A percentile compares a stretch with the other conserved stretches of the same genome.
phyloP scores from a whole-genome alignment of 805 yeast genomes.

The Metschnikowia amazonensis region DNA sequence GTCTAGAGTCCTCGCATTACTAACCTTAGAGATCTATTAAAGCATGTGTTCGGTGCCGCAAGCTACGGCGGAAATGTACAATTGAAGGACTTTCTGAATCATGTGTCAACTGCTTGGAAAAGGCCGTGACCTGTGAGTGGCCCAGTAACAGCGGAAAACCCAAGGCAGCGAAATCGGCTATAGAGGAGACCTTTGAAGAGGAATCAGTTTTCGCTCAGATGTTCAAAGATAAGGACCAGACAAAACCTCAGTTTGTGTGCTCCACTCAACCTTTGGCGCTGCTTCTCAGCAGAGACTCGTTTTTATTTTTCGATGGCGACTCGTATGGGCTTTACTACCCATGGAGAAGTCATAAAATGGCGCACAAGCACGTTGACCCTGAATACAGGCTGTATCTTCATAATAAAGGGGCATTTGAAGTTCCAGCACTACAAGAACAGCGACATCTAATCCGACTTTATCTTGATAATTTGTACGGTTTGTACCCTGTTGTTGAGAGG shows the following conservation, averaged over 20 bases:
- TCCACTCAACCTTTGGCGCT: slow-evolving; percentile 5
- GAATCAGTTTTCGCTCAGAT: slow-evolving; percentile 1
- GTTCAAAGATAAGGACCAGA: slow-evolving; percentile 2
- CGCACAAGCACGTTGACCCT: neutral
- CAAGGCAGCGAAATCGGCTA: neutral
- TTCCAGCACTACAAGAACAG: slow-evolving; percentile 1
- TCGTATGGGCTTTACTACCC: slow-evolving; percentile 4
- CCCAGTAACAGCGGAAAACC: neutral
- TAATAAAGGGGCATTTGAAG: slow-evolving; percentile 1
- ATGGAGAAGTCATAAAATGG: slow-evolving; percentile 1
- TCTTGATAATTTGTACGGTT: neutral
- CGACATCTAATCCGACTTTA: neutral
- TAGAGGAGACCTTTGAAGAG: neutral
- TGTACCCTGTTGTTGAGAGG: slow-evolving; percentile 4
- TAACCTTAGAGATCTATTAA: slow-evolving; percentile 2
- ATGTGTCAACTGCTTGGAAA: slow-evolving; percentile 1
- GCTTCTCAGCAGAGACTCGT: slow-evolving; percentile 4
- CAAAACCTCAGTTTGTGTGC: slow-evolving; percentile 4
- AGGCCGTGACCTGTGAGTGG: neutral
- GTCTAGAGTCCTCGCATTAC: neutral
- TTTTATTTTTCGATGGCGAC: slow-evolving; percentile 4
- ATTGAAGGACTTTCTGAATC: neutral
- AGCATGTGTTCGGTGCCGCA: slow-evolving; percentile 3
- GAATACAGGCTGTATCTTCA: slow-evolving; percentile 1
- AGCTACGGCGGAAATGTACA: slow-evolving; percentile 2